A percentile compares a stretch with the other conserved stretches of the same genome.
Conservation (phyloP, 345 rosid species). For the Erysimum cheiranthoides region DNA sequence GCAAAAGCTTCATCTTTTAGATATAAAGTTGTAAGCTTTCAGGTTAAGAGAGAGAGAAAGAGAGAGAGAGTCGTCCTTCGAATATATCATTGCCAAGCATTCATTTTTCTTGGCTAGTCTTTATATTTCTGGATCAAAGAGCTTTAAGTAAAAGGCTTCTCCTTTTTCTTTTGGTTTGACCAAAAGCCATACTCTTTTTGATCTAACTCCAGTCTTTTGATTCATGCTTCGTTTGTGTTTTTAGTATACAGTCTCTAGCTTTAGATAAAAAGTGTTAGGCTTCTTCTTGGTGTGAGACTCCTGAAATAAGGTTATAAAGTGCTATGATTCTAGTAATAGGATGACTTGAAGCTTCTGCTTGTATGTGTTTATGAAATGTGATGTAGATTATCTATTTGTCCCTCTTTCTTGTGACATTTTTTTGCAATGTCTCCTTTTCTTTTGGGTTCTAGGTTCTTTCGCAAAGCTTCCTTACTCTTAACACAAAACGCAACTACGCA, state of each 20-base stretch:
- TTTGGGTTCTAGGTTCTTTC: slow-evolving; percentile 66
- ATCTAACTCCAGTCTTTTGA: background rate
- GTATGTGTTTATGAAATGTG: slow-evolving; percentile 15
- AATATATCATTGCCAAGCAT: background rate
- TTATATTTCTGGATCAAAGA: background rate
- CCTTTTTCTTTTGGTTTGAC: slow-evolving; percentile 13
- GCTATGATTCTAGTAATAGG: slow-evolving; percentile 25
- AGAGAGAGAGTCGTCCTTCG: background rate
- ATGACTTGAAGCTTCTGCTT: slow-evolving; percentile 23
- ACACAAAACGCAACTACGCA: slow-evolving; percentile 58
- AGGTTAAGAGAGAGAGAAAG: slow-evolving; percentile 4
- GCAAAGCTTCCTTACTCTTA: slow-evolving; percentile 62
- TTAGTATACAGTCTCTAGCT: slow-evolving; percentile 9
- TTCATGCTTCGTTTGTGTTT: slow-evolving; percentile 16
- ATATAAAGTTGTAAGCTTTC: slow-evolving; percentile 8
- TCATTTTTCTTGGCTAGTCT: background rate
- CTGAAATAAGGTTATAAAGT: background rate
- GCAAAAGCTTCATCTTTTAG: background rate
- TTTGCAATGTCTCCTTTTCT: slow-evolving; percentile 27
- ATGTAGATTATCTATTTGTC: slow-evolving; percentile 8
- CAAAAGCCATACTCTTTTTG: slow-evolving; percentile 15
- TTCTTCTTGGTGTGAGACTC: slow-evolving; percentile 12
- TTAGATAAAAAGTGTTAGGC: slow-evolving; percentile 3
- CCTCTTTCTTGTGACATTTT: slow-evolving; percentile 14
- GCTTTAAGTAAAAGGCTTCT: slow-evolving; percentile 12